Evolutionary conservation across 805 yeast species (phyloP).

Genomic region (Ogataea degrootiae): DNA sequence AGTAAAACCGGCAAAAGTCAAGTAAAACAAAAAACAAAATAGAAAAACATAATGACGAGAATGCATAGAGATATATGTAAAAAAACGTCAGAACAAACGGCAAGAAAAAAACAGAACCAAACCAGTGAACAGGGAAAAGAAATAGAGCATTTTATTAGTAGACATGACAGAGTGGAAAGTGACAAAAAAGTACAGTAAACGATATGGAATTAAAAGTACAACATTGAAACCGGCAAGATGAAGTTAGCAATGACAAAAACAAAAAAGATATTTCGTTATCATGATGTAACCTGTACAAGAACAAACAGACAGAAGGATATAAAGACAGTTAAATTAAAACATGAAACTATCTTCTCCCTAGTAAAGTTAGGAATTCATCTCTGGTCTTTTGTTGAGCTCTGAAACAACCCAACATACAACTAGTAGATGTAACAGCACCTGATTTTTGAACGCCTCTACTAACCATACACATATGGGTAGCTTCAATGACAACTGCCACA

Average conservation of each 20-base stretch:
- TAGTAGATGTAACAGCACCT: slow-evolving; percentile 88
- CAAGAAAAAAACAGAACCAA: not conserved
- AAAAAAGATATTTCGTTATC: not conserved
- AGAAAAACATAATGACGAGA: too few species aligned
- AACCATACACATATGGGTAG: slow-evolving; percentile 99
- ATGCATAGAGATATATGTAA: not conserved
- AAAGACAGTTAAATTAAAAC: not conserved
- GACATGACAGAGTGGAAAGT: not conserved
- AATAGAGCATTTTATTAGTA: not conserved
- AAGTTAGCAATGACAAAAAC: not conserved
- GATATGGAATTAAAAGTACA: not conserved
- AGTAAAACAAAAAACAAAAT: too few species aligned
- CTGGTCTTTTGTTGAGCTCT: slow-evolving; percentile 91
- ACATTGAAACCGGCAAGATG: too few species aligned
- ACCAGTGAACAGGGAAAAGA: not conserved
- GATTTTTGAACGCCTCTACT: slow-evolving; percentile 96
- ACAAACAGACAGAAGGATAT: not conserved
- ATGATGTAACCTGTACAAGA: not conserved
- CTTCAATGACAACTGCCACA: slow-evolving; percentile 97
- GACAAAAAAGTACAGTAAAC: not conserved
- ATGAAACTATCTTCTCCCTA: slow-evolving; percentile 48
- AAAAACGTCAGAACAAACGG: not conserved
- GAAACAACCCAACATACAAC: slow-evolving; percentile 97
- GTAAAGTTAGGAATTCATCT: slow-evolving; percentile 85
- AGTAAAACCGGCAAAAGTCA: too few species aligned